phyloP scores from a whole-genome alignment of 2,329 filamentous ascomycete species.

The Colletotrichum musicola region DNA sequence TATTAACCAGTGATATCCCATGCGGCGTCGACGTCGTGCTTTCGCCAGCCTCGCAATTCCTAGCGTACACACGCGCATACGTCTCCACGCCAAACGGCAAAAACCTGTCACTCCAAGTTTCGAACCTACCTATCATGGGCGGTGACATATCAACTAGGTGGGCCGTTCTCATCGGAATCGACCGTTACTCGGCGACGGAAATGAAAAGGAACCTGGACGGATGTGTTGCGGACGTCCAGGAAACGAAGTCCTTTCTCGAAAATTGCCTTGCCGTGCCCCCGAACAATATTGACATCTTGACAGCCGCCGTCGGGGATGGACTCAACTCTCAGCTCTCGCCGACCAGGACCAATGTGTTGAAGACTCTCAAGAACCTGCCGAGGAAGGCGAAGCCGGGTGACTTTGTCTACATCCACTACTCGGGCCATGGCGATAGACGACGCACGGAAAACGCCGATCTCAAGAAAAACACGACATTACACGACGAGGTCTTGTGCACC shows the following conservation, averaged over 20 bases:
- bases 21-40: too few relatives aligned
- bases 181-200: neutral
- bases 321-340: neutral
- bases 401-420: slow-evolving; percentile 12
- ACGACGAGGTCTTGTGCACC: neutral
- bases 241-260: neutral
- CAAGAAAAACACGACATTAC: neutral
- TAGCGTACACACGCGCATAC: too few relatives aligned
- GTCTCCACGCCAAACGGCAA: too few relatives aligned
- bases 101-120: neutral
- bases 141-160: neutral
- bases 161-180: neutral
- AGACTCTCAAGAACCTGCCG: neutral
- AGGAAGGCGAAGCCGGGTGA: neutral
- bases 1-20: too few relatives aligned
- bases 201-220: neutral
- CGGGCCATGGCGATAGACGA: neutral
- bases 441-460: neutral
- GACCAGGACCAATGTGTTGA: neutral
- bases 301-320: neutral
- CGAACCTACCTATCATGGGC: neutral
- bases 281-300: neutral
- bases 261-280: neutral
- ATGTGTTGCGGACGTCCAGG: neutral
- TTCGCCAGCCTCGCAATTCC: too few relatives aligned